A percentile compares a stretch with the other conserved stretches of the same genome.
Evolutionary conservation across 1,139 yeast species (phyloP).

Genomic region (Eremothecium cymbalariae): DNA sequence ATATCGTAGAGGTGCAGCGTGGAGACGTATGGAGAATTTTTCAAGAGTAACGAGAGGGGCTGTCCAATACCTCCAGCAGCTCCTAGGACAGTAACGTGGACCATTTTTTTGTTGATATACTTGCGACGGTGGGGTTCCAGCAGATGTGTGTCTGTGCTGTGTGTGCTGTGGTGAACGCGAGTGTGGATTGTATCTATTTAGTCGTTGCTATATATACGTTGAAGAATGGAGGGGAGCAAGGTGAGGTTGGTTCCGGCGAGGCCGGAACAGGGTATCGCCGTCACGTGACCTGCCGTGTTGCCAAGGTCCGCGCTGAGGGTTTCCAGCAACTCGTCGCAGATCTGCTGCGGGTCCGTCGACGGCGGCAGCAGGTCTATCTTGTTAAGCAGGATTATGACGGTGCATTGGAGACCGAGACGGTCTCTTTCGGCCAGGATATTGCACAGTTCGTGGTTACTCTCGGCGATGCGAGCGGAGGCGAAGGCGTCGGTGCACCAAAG

Average conservation of each 20-base stretch:
- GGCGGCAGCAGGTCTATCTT: conserved; percentile 44
- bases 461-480: conserved; percentile 52
- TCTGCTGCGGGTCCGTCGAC: not conserved
- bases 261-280: conserved; percentile 9
- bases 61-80: conserved; percentile 82
- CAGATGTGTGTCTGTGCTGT: too few relatives aligned
- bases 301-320: not conserved
- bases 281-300: conserved; percentile 7
- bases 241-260: conserved; percentile 10
- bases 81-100: conserved; percentile 66
- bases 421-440: conserved; percentile 60
- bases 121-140: not conserved
- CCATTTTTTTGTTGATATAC: conserved; percentile 32
- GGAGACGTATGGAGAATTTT: conserved; percentile 47
- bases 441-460: conserved; percentile 56
- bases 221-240: conserved; percentile 4
- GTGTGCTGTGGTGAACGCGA: not conserved
- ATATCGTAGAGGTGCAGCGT: conserved; percentile 59
- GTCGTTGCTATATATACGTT: conserved; percentile 2
- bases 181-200: not conserved
- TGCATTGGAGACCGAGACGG: conserved; percentile 48
- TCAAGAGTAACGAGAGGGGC: conserved; percentile 58
- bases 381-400: conserved; percentile 46
- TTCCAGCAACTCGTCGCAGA: not conserved
- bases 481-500: conserved; percentile 89